These are phyloP conservation scores for Clathrospora elynae DNA, from an alignment of 2,329 filamentous ascomycete genomes.

Conservation along the genomic window DNA sequence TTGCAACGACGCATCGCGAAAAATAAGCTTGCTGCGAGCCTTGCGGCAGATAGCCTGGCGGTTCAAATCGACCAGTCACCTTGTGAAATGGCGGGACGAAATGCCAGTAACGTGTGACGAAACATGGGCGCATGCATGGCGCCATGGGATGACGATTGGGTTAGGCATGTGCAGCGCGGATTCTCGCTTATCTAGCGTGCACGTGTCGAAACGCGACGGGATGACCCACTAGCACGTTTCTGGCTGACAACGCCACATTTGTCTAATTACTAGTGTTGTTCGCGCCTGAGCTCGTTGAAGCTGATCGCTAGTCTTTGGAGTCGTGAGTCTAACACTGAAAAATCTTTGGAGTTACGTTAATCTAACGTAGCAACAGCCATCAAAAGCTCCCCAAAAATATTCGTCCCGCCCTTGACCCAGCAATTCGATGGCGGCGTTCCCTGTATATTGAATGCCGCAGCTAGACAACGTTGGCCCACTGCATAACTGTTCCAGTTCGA, in stretches of 20 bases:
- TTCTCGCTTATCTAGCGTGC: slow-evolving; percentile 7
- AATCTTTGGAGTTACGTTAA: no score
- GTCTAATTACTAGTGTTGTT: no score
- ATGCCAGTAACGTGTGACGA: slow-evolving; percentile 21
- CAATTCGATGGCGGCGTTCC: neutral
- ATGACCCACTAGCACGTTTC: slow-evolving; percentile 6
- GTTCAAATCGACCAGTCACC: slow-evolving; percentile 22
- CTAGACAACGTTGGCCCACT: neutral
- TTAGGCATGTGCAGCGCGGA: slow-evolving; percentile 1
- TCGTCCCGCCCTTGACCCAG: slow-evolving; percentile 3
- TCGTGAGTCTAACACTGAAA: no score
- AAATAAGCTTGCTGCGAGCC: slow-evolving; percentile 12
- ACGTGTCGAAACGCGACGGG: slow-evolving; percentile 4
- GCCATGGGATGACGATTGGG: slow-evolving; percentile 5
- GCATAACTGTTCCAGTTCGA: slow-evolving; percentile 2
- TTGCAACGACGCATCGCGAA: slow-evolving; percentile 8
- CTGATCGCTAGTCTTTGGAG: no score
- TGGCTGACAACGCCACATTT: neutral
- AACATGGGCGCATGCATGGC: slow-evolving; percentile 16
- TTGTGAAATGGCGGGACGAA: slow-evolving; percentile 8
- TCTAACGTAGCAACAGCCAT: slow-evolving; percentile 1
- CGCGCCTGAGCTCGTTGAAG: no score
- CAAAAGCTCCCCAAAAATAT: no score
- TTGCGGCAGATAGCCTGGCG: slow-evolving; percentile 20
- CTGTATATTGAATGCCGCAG: neutral